Base-by-base conservation (phyloP, 2,329 filamentous ascomycete species). In the Fusarium succisae region DNA sequence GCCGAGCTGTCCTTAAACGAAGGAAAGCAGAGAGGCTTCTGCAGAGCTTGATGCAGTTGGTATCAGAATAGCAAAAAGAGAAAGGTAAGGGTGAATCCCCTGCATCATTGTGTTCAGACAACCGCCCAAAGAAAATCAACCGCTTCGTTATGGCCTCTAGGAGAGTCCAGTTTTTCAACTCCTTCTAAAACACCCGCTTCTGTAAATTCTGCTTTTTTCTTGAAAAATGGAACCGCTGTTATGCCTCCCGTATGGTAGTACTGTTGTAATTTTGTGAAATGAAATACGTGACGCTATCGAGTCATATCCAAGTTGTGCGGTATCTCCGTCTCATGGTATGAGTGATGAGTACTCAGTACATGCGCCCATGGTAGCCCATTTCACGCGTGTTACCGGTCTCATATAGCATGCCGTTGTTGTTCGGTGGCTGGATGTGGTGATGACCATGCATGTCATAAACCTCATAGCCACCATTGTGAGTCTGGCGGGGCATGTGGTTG, bases 381-480 rank as follows among this genome's bases (percentile, higher is more conserved):
- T 83, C 81, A 4, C 82, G 80, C 45, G 77, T 69, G 50, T 85
- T 82, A 8, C 85, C 84, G 32, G 86, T 86, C 28, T 86, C 86
- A 69, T 88, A 88, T 30, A 85, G 75, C 43, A 83, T 80, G 20
- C 81, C 79, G 20, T 79, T 77, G 43, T 68, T 62, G 58, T 61
- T 68, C 11, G 75, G 60, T 44, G 59, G 59, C 44, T 78, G 76
- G n/a, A 76, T 61, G 28, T 71, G 60, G 41, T 76, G 73, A 38
- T 77, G 77, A 28, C 81, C 82, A n/a, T 86, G 84, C 50, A 84
- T 82, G 43, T 87, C 86, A 67, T 85, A 87, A 77, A 87, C 83
- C 38, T 83, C 83, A 68, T 87, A 88, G 45, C 79, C 72, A 26
- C 72, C 63, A 20, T 77, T 54, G 32, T 83, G 81, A 30, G 79